phyloP scores from a whole-genome alignment of 2,329 filamentous ascomycete genomes.

The Sporothrix sp. region DNA sequence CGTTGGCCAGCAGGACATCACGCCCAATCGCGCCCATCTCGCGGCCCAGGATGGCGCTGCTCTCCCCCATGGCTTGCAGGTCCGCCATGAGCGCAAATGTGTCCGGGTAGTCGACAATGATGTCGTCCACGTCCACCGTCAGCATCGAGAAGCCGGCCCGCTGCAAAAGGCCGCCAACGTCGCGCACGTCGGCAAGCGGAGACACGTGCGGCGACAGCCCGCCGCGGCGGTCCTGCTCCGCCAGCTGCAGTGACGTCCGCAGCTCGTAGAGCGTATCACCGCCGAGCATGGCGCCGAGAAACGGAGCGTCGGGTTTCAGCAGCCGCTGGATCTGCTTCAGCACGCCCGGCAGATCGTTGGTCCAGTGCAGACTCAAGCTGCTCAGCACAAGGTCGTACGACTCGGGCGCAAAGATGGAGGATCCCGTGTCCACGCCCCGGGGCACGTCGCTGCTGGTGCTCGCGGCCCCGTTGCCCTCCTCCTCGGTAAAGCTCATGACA shows the following conservation, averaged over 20 bases:
- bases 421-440: slow-evolving; percentile 20
- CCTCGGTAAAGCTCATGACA: slow-evolving; percentile 61
- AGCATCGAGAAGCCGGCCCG: slow-evolving; percentile 89
- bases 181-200: slow-evolving; percentile 81
- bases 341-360: slow-evolving; percentile 86
- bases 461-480: slow-evolving; percentile 13
- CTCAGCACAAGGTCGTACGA: slow-evolving; percentile 87
- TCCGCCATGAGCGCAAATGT: slow-evolving; percentile 87
- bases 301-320: slow-evolving; percentile 82
- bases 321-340: slow-evolving; percentile 76
- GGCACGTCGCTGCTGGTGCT: background rate
- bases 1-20: slow-evolving; percentile 78
- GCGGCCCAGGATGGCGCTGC: slow-evolving; percentile 76
- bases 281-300: slow-evolving; percentile 92
- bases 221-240: slow-evolving; percentile 82
- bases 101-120: slow-evolving; percentile 88
- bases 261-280: slow-evolving; percentile 92
- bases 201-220: slow-evolving; percentile 87
- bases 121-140: slow-evolving; percentile 95
- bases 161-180: slow-evolving; percentile 78
- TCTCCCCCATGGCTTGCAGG: slow-evolving; percentile 92
- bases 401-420: slow-evolving; percentile 48
- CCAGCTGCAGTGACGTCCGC: slow-evolving; percentile 83
- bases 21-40: slow-evolving; percentile 68
- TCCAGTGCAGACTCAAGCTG: slow-evolving; percentile 87